These are phyloP conservation scores for Haberlea rhodopensis DNA, from an alignment of 257 asterid genomes.

Conservation along the genomic window DNA sequence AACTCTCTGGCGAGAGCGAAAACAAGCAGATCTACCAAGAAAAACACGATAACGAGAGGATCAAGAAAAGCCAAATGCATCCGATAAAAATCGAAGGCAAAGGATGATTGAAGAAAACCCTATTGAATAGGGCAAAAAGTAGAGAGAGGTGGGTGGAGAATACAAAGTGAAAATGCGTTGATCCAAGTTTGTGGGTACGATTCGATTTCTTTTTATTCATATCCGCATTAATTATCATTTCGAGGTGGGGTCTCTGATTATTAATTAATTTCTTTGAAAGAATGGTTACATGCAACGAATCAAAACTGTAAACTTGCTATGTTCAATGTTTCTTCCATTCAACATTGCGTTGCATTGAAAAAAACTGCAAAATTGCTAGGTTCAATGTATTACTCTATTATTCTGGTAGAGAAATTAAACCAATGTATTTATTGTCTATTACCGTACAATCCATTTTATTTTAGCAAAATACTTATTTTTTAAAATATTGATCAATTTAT, in stretches of 20 bases:
- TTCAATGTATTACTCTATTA: too few species aligned
- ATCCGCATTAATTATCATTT: slow-evolving; percentile 37
- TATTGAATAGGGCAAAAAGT: slow-evolving; percentile 76
- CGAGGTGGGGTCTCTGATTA: slow-evolving; percentile 38
- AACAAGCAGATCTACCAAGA: slow-evolving; percentile 41
- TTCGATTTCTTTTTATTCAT: slow-evolving; percentile 35
- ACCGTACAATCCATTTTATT: too few species aligned
- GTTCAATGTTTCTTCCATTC: slow-evolving; percentile 64
- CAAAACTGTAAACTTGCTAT: slow-evolving; percentile 32
- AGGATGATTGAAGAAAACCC: slow-evolving; percentile 49
- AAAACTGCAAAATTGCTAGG: too few species aligned
- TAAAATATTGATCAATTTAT: too few species aligned
- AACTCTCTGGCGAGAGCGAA: slow-evolving; percentile 65
- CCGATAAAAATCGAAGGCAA: slow-evolving; percentile 35
- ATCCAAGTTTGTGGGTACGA: slow-evolving; percentile 22
- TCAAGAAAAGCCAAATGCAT: slow-evolving; percentile 51
- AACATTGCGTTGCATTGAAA: too few species aligned
- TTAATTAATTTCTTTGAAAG: slow-evolving; percentile 23
- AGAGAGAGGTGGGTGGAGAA: slow-evolving; percentile 20
- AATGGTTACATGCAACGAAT: slow-evolving; percentile 60
- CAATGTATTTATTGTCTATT: too few species aligned
- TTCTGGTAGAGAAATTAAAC: too few species aligned
- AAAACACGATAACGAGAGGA: slow-evolving; percentile 34
- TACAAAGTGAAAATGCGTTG: slow-evolving; percentile 3
- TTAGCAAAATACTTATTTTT: too few species aligned